phyloP scores from a whole-genome alignment of 1,284 basidiomycete genomes.

The Sanghuangporus baumii region DNA sequence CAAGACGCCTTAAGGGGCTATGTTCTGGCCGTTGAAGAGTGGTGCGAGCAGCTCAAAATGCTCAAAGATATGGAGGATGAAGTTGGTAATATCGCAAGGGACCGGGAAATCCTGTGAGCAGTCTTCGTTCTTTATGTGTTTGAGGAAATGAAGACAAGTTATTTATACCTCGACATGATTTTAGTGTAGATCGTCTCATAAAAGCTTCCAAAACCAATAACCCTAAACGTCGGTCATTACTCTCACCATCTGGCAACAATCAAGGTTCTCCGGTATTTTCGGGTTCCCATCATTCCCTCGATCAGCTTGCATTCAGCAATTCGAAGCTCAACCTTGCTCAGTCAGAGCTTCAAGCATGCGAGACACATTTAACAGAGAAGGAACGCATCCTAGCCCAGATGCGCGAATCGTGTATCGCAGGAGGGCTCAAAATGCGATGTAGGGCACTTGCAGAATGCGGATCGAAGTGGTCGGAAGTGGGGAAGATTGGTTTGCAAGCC shows the following conservation, averaged over 20 bases:
- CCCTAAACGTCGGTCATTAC: slow-evolving; percentile 39
- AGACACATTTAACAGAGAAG: slow-evolving; percentile 60
- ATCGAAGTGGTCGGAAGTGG: slow-evolving; percentile 59
- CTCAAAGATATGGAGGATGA: slow-evolving; percentile 58
- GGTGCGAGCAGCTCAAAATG: slow-evolving; percentile 54
- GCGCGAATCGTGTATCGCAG: slow-evolving; percentile 46
- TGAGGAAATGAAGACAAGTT: not conserved
- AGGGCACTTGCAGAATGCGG: slow-evolving; percentile 63
- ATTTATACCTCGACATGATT: not conserved
- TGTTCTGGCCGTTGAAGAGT: slow-evolving; percentile 52
- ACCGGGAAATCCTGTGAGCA: slow-evolving; percentile 73
- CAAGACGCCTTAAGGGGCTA: slow-evolving; percentile 66
- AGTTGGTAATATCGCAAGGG: slow-evolving; percentile 58
- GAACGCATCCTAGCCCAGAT: slow-evolving; percentile 54
- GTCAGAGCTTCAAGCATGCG: slow-evolving; percentile 71
- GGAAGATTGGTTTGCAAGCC: slow-evolving; percentile 45
- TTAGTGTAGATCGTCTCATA: slow-evolving; percentile 68
- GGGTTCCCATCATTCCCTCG: slow-evolving; percentile 29
- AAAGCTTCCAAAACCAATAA: slow-evolving; percentile 63
- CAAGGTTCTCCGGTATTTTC: slow-evolving; percentile 33
- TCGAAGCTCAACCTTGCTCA: slow-evolving; percentile 62
- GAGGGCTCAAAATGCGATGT: slow-evolving; percentile 56
- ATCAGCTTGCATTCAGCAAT: slow-evolving; percentile 25
- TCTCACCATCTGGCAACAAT: slow-evolving; percentile 24
- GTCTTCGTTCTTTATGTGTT: not conserved